Conservation (phyloP, 2,329 filamentous ascomycete genomes). For the Colletotrichum tofieldiae region DNA sequence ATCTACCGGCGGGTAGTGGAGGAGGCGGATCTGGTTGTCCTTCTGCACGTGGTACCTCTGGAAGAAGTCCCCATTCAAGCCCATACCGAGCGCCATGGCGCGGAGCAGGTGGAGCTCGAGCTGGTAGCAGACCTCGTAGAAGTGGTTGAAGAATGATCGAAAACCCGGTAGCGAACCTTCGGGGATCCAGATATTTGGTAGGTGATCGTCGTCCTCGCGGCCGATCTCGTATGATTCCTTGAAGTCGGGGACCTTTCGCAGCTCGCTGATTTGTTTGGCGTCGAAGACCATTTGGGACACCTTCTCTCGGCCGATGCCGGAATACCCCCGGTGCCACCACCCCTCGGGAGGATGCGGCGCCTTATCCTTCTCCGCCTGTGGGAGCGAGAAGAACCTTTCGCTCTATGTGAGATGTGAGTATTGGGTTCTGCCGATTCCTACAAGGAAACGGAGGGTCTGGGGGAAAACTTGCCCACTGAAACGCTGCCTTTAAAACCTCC, state of each 20-base stretch:
- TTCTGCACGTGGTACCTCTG: slow-evolving; percentile 63
- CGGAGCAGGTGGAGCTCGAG: slow-evolving; percentile 58
- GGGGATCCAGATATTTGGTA: slow-evolving; percentile 50
- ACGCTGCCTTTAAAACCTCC: slow-evolving; percentile 55
- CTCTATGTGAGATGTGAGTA: slow-evolving; percentile 48
- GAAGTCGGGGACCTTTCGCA: slow-evolving; percentile 53
- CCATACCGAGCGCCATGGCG: slow-evolving; percentile 63
- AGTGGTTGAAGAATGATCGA: slow-evolving; percentile 53
- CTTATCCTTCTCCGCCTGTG: slow-evolving; percentile 51
- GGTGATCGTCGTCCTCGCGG: slow-evolving; percentile 49
- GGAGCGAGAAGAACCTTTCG: slow-evolving; percentile 51
- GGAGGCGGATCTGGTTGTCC: slow-evolving; percentile 72
- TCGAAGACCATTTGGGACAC: slow-evolving; percentile 53
- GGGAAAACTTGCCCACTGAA: slow-evolving; percentile 42
- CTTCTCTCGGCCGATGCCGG: slow-evolving; percentile 54
- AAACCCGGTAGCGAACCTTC: slow-evolving; percentile 48
- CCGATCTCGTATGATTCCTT: slow-evolving; percentile 61
- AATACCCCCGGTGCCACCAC: slow-evolving; percentile 57
- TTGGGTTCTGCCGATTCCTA: not conserved
- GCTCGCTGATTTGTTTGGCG: slow-evolving; percentile 47
- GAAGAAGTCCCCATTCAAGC: slow-evolving; percentile 48
- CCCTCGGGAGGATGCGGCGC: slow-evolving; percentile 52
- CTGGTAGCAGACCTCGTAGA: slow-evolving; percentile 61
- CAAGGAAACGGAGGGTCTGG: no score
- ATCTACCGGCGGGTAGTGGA: slow-evolving; percentile 65